phyloP scores from a whole-genome alignment of 345 rosid genomes.

The Eucalyptus marginata region DNA sequence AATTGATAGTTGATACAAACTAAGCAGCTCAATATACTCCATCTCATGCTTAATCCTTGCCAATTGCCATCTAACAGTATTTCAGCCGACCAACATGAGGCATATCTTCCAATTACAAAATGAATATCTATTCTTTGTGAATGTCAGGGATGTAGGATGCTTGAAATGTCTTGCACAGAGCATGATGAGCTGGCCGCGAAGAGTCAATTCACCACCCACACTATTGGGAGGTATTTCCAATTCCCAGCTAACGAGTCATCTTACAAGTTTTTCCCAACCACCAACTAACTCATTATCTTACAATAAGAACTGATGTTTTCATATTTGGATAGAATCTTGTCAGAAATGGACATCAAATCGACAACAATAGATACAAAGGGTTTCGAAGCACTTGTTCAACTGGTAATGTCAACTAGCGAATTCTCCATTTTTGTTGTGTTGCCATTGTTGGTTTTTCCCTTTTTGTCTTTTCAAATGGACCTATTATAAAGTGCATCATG shows the following conservation, averaged over 20 bases:
- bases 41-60: background rate
- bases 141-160: conserved; percentile 53
- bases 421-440: background rate
- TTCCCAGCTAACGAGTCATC: background rate
- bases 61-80: background rate
- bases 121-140: background rate
- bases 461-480: background rate
- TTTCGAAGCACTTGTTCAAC: conserved; percentile 20
- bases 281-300: background rate
- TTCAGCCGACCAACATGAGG: background rate
- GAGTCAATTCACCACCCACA: conserved; percentile 46
- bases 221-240: conserved; percentile 27
- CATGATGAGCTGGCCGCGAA: conserved; percentile 48
- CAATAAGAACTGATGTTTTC: background rate
- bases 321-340: conserved; percentile 4
- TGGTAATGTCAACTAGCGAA: conserved; percentile 6
- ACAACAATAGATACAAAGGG: conserved; percentile 26
- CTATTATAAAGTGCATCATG: background rate
- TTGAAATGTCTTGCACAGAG: conserved; percentile 54
- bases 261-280: background rate
- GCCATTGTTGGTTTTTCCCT: background rate
- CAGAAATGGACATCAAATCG: conserved; percentile 30
- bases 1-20: background rate
- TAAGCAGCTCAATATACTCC: background rate
- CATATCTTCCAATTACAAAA: background rate